These are phyloP conservation scores for Dendrobium nobile DNA, from an alignment of 106 monocot species.

Conservation along the genomic window DNA sequence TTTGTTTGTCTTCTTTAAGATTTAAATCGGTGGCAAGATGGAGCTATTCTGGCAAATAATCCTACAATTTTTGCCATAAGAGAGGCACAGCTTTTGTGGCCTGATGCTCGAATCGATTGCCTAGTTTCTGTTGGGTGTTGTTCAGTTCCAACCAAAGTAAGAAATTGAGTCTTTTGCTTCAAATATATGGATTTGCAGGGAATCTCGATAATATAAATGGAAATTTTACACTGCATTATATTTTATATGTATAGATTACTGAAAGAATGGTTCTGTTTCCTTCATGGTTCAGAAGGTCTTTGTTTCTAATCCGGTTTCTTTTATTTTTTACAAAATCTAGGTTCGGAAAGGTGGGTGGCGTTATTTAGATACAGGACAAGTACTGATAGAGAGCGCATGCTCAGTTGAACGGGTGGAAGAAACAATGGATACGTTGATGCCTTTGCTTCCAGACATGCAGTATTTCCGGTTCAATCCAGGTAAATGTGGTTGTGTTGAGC, in stretches of 20 bases:
- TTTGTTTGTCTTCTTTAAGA: conserved; percentile 31
- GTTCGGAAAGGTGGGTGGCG: conserved; percentile 98
- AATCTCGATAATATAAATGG: neutral
- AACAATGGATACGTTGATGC: conserved; percentile 71
- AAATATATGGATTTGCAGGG: neutral
- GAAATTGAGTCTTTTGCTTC: neutral
- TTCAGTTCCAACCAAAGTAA: conserved; percentile 88
- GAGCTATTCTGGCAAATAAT: conserved; percentile 98
- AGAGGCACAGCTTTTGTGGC: conserved; percentile 98
- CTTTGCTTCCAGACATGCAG: conserved; percentile 83
- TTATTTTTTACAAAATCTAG: conserved; percentile 25
- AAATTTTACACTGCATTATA: neutral
- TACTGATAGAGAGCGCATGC: conserved; percentile 96
- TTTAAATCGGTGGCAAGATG: conserved; percentile 97
- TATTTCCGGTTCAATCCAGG: conserved; percentile 98
- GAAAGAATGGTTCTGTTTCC: neutral
- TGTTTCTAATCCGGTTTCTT: neutral
- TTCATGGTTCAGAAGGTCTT: neutral
- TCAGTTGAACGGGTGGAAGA: conserved; percentile 94
- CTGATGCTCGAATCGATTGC: conserved; percentile 82
- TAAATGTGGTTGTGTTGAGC: conserved; percentile 12
- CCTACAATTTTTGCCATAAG: conserved; percentile 95
- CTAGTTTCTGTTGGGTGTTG: conserved; percentile 93
- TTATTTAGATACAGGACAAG: conserved; percentile 96
- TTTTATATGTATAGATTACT: neutral